Conservation (phyloP, 2,329 filamentous ascomycete species). For the Polychaeton citri region DNA sequence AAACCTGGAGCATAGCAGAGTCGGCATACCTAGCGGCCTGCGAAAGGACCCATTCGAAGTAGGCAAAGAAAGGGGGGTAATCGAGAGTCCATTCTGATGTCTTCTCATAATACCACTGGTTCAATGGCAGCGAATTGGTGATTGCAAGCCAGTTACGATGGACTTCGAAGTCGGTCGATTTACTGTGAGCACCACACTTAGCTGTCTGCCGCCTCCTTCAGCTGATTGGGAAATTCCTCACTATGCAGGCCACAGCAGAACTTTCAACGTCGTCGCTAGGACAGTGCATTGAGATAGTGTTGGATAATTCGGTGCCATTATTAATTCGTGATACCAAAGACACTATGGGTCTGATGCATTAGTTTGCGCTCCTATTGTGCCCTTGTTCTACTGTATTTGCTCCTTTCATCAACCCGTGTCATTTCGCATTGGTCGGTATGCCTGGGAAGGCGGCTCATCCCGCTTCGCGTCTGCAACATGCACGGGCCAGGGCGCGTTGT, state of each 20-base stretch:
- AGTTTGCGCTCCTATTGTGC: too few species aligned
- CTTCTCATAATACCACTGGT: constrained; percentile 93
- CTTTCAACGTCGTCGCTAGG: constrained; percentile 76
- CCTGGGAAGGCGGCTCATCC: too few species aligned
- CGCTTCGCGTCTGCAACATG: too few species aligned
- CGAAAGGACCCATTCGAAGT: constrained; percentile 87
- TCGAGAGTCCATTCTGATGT: constrained; percentile 99
- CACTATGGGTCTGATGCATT: too few species aligned
- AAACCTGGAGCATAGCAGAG: constrained; percentile 65
- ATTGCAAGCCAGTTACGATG: constrained; percentile 98
- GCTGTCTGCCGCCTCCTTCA: too few species aligned
- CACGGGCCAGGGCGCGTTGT: too few species aligned
- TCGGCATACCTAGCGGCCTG: constrained; percentile 66
- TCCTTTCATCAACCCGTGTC: too few species aligned
- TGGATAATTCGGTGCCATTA: constrained; percentile 71
- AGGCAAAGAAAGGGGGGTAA: constrained; percentile 96
- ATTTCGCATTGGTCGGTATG: too few species aligned
- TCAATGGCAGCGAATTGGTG: constrained; percentile 73
- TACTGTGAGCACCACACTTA: too few species aligned
- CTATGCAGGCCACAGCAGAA: constrained; percentile 90
- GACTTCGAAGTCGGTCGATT: constrained; percentile 98
- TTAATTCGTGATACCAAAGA: too few species aligned
- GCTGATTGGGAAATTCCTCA: constrained; percentile 43
- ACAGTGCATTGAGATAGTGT: constrained; percentile 80
- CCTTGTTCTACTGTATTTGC: too few species aligned